Evolutionary conservation across 1,284 basidiomycete genomes (phyloP).

Genomic region (Ceratobasidium sp.): DNA sequence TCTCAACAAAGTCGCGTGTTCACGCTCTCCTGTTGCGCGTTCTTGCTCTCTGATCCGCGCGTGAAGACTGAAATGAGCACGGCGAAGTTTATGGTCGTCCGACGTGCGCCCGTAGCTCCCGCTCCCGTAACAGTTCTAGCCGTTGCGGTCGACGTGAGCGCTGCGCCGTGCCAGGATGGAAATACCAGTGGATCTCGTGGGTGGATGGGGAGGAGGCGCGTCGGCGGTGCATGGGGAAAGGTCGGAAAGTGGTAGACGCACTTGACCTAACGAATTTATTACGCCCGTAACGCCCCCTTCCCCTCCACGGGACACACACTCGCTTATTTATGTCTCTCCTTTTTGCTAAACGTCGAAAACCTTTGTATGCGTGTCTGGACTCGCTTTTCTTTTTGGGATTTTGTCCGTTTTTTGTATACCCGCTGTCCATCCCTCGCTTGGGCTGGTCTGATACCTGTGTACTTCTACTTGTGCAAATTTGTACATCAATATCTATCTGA

Average conservation of each 20-base stretch:
- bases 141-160: too few species aligned
- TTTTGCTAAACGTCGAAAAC: neutral
- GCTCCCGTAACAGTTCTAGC: neutral
- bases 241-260: conserved; percentile 26
- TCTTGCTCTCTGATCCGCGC: conserved; percentile 25
- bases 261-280: neutral
- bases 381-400: conserved; percentile 20
- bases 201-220: conserved; percentile 22
- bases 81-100: conserved; percentile 36
- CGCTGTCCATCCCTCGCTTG: too few species aligned
- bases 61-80: conserved; percentile 32
- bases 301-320: conserved; percentile 24
- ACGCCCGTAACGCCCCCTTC: conserved; percentile 18
- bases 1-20: conserved; percentile 37
- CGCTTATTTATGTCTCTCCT: neutral
- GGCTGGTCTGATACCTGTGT: too few species aligned
- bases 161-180: neutral
- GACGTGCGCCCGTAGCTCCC: conserved; percentile 13
- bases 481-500: too few species aligned
- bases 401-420: conserved; percentile 24
- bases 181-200: neutral
- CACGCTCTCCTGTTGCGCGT: conserved; percentile 40
- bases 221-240: conserved; percentile 30
- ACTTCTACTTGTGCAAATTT: too few species aligned
- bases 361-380: conserved; percentile 29